Conservation (phyloP, 225 moss, liverwort and hornwort species). For the Pseudisothecium myosuroides region DNA sequence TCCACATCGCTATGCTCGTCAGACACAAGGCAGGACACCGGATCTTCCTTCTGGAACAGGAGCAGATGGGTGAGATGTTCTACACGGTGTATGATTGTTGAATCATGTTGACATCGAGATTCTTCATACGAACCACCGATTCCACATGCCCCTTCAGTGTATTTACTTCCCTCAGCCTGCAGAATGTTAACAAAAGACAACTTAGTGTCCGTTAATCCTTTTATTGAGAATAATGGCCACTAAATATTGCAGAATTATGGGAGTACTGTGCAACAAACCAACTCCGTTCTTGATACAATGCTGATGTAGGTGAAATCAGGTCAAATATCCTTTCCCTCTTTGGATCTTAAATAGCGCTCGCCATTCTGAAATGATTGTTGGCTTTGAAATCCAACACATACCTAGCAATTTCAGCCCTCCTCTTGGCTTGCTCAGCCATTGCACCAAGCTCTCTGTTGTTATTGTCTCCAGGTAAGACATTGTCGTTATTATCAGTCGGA, state of each 20-base stretch:
- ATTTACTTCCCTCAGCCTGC: constrained; percentile 71
- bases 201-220: not conserved
- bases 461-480: not conserved
- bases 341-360: not conserved
- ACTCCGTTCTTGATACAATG: not conserved
- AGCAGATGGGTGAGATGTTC: not conserved
- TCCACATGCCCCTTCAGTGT: constrained; percentile 84
- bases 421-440: constrained; percentile 38
- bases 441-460: constrained; percentile 15
- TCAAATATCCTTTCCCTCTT: not conserved
- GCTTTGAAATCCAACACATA: not conserved
- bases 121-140: constrained; percentile 80
- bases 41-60: not conserved
- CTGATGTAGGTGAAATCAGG: not conserved
- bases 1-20: not conserved
- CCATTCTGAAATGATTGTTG: not conserved
- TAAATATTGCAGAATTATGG: not conserved
- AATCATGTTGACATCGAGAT: constrained; percentile 76
- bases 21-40: not conserved
- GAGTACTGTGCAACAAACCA: not conserved
- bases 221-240: not conserved
- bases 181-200: not conserved
- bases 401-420: constrained; percentile 46
- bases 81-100: constrained; percentile 81
- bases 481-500: constrained; percentile 13